Percentiles rank a stretch among this genome's conserved stretches.
phyloP scores from a whole-genome alignment of 73 alveolate genomes.

The Paramecium sonneborni region DNA sequence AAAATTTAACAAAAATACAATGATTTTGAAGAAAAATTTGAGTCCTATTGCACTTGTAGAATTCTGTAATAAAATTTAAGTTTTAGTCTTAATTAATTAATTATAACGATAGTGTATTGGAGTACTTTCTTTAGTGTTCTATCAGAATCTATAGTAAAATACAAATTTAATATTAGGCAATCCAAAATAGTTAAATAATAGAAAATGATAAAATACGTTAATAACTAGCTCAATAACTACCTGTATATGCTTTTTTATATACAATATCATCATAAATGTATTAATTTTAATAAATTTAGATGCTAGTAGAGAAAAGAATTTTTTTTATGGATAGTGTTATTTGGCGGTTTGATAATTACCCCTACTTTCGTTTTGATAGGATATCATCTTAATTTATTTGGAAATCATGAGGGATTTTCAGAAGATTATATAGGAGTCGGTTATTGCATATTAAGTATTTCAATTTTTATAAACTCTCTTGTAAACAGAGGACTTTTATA shows the following conservation, averaged over 20 bases:
- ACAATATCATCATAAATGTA: conserved; percentile 6
- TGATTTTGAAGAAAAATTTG: background rate
- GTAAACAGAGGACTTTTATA: background rate
- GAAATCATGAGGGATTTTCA: background rate
- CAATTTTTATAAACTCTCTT: background rate
- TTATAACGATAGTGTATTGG: conserved; percentile 6
- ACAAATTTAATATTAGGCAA: background rate
- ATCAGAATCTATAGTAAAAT: background rate
- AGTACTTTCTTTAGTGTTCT: background rate
- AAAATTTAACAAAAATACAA: background rate
- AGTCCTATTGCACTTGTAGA: background rate
- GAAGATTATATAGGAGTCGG: background rate
- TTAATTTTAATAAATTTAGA: background rate
- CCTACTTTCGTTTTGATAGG: background rate
- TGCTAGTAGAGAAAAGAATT: background rate
- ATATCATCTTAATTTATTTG: background rate
- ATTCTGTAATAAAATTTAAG: background rate
- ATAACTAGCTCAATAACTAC: background rate
- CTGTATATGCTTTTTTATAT: background rate
- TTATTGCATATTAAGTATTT: background rate
- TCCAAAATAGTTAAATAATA: background rate
- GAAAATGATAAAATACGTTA: background rate
- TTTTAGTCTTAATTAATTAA: background rate
- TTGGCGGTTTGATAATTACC: background rate
- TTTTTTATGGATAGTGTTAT: background rate